Percentiles rank a stretch among this genome's conserved stretches.
Conservation (phyloP, 2,329 filamentous ascomycete species). For the Monosporascus ibericus region DNA sequence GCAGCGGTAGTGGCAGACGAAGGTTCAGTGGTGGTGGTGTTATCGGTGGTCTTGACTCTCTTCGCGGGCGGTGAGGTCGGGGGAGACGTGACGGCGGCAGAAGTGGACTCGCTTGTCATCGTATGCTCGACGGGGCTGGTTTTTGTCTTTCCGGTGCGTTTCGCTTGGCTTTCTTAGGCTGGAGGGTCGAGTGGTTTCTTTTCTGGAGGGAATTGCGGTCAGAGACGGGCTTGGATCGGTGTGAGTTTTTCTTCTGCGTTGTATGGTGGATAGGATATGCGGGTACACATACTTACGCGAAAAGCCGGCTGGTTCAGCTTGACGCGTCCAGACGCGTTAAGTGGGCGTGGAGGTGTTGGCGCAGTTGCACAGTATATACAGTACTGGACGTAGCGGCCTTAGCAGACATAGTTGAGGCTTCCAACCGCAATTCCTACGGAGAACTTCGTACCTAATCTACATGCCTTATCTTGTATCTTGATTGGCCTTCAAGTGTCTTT, state of each 20-base stretch:
- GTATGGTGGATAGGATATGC: not conserved
- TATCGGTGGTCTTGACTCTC: conserved; percentile 58
- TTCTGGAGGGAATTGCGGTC: not conserved
- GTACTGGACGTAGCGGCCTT: not conserved
- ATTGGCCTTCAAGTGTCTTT: too few species aligned
- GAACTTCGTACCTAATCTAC: too few species aligned
- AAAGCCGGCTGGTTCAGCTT: not conserved
- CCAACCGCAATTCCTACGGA: too few species aligned
- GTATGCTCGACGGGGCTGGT: conserved; percentile 12
- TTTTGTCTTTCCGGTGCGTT: too few species aligned
- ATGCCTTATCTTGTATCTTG: too few species aligned
- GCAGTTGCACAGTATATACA: not conserved
- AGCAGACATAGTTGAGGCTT: not conserved
- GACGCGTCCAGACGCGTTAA: not conserved
- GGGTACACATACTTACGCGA: not conserved
- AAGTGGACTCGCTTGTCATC: conserved; percentile 19
- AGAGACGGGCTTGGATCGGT: not conserved
- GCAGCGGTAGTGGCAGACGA: conserved; percentile 16
- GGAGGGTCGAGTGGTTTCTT: not conserved
- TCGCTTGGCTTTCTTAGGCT: not conserved
- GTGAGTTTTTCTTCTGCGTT: not conserved
- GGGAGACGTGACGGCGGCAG: conserved; percentile 39
- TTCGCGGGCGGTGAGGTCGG: conserved; percentile 73
- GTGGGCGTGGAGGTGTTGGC: not conserved
- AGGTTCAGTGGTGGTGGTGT: conserved; percentile 3